Evolutionary conservation across 2,329 filamentous ascomycete species (phyloP).

Genomic region (Aureobasidium leucospermi): DNA sequence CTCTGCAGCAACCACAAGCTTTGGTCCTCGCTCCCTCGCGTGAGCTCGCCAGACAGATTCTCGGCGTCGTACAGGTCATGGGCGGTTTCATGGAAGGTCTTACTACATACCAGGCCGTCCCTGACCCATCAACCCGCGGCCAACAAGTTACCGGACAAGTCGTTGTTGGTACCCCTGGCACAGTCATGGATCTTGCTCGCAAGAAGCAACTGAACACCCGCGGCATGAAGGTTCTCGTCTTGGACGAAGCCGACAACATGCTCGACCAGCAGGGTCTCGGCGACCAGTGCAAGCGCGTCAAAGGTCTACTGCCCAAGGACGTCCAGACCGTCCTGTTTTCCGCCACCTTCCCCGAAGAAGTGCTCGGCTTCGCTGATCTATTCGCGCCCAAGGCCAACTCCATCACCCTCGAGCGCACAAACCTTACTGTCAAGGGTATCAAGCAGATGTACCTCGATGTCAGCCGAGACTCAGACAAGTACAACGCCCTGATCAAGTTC

Average conservation of each 20-base stretch:
- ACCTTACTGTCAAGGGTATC: conserved; percentile 93
- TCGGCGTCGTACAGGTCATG: conserved; percentile 75
- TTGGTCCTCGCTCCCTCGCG: conserved; percentile 85
- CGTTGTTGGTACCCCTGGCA: conserved; percentile 89
- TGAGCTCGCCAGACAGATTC: conserved; percentile 90
- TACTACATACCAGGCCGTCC: conserved; percentile 73
- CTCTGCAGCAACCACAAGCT: conserved; percentile 67
- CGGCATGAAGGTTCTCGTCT: conserved; percentile 71
- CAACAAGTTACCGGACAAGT: conserved; percentile 66
- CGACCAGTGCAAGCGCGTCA: conserved; percentile 89
- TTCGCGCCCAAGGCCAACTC: conserved; percentile 84
- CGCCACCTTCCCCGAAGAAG: conserved; percentile 81
- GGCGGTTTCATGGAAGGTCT: conserved; percentile 74
- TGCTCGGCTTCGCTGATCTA: conserved; percentile 71
- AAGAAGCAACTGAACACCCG: conserved; percentile 65
- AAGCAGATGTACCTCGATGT: conserved; percentile 98
- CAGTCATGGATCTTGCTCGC: conserved; percentile 79
- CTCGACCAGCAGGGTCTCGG: conserved; percentile 90
- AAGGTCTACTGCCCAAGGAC: conserved; percentile 63
- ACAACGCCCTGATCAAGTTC: conserved; percentile 79
- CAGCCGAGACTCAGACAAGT: conserved; percentile 72
- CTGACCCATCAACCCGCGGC: conserved; percentile 63
- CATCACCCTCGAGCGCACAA: conserved; percentile 77
- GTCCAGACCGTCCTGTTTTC: conserved; percentile 94
- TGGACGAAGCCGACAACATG: conserved; percentile 99